Conservation (phyloP, 2,329 filamentous ascomycete species). For the Gremmenia infestans region DNA sequence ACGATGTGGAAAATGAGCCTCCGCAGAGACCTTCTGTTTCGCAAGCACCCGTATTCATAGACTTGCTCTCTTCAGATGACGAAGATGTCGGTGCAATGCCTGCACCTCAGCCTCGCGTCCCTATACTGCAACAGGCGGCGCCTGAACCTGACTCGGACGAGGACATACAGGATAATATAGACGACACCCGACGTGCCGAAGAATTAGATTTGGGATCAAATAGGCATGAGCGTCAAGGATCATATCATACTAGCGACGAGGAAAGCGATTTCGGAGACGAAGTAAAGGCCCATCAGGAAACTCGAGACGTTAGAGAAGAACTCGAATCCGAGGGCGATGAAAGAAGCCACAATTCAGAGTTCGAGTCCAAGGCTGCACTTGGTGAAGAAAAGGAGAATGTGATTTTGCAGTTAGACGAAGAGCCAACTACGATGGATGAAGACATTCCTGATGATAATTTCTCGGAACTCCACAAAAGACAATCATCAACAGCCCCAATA, state of each 20-base stretch:
- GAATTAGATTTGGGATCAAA: neutral
- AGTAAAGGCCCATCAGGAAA: neutral
- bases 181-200: neutral
- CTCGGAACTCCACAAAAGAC: neutral
- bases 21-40: constrained; percentile 1
- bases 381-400: neutral
- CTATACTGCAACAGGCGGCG: neutral
- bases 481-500: neutral
- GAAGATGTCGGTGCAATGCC: constrained; percentile 21
- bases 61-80: constrained; percentile 32
- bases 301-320: neutral
- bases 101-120: neutral
- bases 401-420: neutral
- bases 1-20: constrained; percentile 12
- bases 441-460: neutral
- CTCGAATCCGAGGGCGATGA: neutral
- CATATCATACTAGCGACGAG: neutral
- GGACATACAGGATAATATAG: neutral
- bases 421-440: neutral
- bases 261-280: constrained; percentile 1
- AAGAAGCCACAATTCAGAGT: neutral
- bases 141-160: constrained; percentile 9
- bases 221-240: neutral
- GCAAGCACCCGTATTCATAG: constrained; percentile 26
- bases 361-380: neutral